Evolutionary conservation across 2,329 filamentous ascomycete species (phyloP).

Genomic region (Sporothrix inflata): DNA sequence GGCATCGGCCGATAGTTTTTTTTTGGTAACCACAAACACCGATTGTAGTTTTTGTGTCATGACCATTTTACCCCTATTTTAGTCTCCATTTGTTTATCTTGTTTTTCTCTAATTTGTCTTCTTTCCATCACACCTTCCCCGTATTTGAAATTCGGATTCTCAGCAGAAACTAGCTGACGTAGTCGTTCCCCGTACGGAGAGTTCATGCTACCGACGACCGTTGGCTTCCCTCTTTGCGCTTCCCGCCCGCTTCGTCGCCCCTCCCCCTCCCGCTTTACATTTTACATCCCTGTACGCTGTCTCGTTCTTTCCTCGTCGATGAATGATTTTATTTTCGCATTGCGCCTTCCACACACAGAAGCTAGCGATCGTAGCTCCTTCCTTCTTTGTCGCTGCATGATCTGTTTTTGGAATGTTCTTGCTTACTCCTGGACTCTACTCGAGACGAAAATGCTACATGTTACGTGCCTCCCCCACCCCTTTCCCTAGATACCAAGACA

Average conservation of each 20-base stretch:
- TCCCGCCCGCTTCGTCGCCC: neutral
- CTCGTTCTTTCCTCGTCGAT: neutral
- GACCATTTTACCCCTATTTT: neutral
- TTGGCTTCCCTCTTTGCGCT: neutral
- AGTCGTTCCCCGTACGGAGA: neutral
- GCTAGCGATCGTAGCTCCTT: neutral
- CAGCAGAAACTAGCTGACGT: neutral
- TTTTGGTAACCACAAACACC: no score
- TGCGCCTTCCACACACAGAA: neutral
- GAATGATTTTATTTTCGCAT: neutral
- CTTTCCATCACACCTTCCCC: neutral
- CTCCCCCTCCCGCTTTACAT: neutral
- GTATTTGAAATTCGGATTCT: neutral
- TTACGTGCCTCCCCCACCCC: neutral
- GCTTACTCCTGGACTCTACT: neutral
- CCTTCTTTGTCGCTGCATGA: neutral
- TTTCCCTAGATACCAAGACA: neutral
- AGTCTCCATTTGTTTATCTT: neutral
- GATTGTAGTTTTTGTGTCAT: no score
- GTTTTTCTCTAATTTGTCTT: neutral
- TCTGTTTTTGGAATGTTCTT: conserved; percentile 20
- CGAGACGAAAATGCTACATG: conserved; percentile 11
- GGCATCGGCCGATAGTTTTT: no score
- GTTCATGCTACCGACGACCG: neutral
- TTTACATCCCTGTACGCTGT: neutral